phyloP scores from a whole-genome alignment of 176 grass and related monocot genomes.

The Carex cristatella region DNA sequence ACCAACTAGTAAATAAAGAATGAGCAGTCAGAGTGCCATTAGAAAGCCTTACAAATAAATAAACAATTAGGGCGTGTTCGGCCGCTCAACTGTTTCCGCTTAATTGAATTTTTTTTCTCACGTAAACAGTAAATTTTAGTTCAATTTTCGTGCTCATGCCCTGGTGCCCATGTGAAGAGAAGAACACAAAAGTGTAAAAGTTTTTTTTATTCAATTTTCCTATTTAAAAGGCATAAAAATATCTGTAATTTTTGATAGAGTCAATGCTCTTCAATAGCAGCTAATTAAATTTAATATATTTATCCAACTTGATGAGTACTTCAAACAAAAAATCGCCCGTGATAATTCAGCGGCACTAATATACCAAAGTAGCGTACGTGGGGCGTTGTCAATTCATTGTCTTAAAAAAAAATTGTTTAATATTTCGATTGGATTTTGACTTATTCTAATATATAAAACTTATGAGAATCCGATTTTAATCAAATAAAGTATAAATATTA shows the following conservation, averaged over 20 bases:
- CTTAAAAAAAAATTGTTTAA: not conserved
- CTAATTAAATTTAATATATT: not conserved
- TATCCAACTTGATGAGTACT: not conserved
- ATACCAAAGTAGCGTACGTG: not conserved
- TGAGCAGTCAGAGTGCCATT: not conserved
- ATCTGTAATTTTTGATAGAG: not conserved
- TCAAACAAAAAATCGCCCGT: not conserved
- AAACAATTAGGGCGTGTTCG: no score
- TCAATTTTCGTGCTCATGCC: no score
- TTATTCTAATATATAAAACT: not conserved
- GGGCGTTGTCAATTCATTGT: not conserved
- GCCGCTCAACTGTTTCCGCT: no score
- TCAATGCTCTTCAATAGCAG: not conserved
- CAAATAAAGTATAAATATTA: no score
- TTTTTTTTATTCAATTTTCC: not conserved
- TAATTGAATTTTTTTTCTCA: no score
- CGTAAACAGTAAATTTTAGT: no score
- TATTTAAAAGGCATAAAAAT: not conserved
- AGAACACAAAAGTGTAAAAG: no score
- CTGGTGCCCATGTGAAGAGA: not conserved
- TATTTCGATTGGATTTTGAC: not conserved
- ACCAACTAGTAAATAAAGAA: not conserved
- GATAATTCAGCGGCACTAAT: not conserved
- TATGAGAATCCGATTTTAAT: no score
- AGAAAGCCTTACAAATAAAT: no score